Evolutionary conservation across 345 rosid species (phyloP), one percentile per base, ranked within the genome.

Genomic region (Isatis tinctoria): DNA sequence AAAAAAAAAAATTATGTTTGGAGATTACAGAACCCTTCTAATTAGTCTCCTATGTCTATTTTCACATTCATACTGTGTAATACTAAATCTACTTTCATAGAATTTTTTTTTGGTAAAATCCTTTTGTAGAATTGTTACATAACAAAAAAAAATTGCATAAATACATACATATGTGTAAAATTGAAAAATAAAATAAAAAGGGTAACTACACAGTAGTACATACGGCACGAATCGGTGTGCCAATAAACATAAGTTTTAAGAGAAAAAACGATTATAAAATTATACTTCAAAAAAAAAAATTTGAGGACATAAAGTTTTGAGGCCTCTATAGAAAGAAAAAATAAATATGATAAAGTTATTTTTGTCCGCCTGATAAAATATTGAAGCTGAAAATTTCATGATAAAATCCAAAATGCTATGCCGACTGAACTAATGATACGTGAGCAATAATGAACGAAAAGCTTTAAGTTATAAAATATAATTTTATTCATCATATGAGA

Each of bases 321-420:
- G 10, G n/a, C 43, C 43, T 10, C 43, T 11, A 3, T 11, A 10
- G 37, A 8, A 27, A 27, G 6, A 54, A 54, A 28, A 2, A 26
- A 13, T 20, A 49, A 49, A n/a, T n/a, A n/a, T n/a, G n/a, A n/a
- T n/a, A n/a, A n/a, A 35, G 41, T 18, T 35, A 16, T 2, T 58
- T 6, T 33, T 32, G 24, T 10, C 63, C 17, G 1, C 7, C 8
- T 7, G 8, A 35, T 30, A 30, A 0, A 32, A 2, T 17, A 7
- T 8, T 6, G 1, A 22, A 24, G 6, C n/a, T 49, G 7, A 49
- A 5, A 14, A n/a, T 3, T 53, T 28, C 12, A 30, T 69, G 13
- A 43, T 43, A 59, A 68, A 60, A 36, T 48, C 16, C 11, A 36
- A 48, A 70, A 61, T 39, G 51, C 61, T 39, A 51, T 48, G 61